Base-by-base conservation (phyloP, 306 rosid genomes). In the Vigna trinervia region DNA sequence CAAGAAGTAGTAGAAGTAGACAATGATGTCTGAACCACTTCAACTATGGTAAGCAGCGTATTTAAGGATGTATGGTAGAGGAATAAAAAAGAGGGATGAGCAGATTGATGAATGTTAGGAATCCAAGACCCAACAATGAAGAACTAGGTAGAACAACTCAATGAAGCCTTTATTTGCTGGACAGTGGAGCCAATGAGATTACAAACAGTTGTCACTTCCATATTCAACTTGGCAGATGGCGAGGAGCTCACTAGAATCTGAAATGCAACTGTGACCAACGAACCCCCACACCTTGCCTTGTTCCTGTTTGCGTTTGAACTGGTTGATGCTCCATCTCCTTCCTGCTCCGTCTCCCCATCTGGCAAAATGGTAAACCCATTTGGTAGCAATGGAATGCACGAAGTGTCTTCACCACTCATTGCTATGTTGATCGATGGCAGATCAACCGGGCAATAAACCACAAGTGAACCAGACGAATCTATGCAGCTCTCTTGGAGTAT, bases 401-500 rank as follows among this genome's bases (percentile, higher is more conserved):
- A 92, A 15, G 96, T 88, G 60, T 94, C 98, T 75, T 92, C 98
- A 0, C 98, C 98, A 41, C 92, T 94, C 95, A 94, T 89, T 43
- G 96, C 98, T 4, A 89, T 80, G 90, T 92, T 88, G 52, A 94
- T 90, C 5, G 91, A 80, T 9, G 97, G 90, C 6, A 92, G 83
- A 53, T 94, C 98, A 28, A 94, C 92, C 0, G 98, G 96, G 65
- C 93, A 88, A 66, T 90, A 94, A 43, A 94, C 97, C 17, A 94
- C 95, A 0, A 92, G 53, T n/a, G 97, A 89, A 6, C 98, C 97
- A 0, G 92, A 88, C 0, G 95, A 67, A 82, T 94, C 98, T 60
- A 87, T 81, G 89, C 97, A 92, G 58, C 96, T 92, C 85, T 94
- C 97, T 79, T 94, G 98, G 19, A 94, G 97, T 32, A 94, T 92